A percentile compares a stretch with the other conserved stretches of the same genome.
These are phyloP conservation scores for Fusarium denticulatum DNA, from an alignment of 2,329 filamentous ascomycete species.

Conservation along the genomic window DNA sequence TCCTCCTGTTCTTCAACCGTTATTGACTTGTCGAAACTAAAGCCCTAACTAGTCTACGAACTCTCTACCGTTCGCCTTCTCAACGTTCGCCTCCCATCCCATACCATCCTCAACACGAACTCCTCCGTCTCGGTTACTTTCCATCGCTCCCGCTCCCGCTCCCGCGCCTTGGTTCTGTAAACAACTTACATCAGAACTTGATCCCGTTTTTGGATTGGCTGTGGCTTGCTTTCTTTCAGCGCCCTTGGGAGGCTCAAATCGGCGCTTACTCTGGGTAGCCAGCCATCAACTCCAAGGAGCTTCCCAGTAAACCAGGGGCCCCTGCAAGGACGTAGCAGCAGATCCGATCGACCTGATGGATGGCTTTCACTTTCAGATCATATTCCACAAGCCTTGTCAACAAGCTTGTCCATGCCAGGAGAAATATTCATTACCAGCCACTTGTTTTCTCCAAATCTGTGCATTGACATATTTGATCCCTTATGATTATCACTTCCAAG, in stretches of 20 bases:
- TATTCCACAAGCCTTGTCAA: slow-evolving; percentile 12
- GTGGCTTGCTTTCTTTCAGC: slow-evolving; percentile 11
- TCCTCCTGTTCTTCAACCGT: neutral
- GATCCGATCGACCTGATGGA: slow-evolving; percentile 41
- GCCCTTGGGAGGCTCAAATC: slow-evolving; percentile 36
- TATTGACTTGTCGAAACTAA: neutral
- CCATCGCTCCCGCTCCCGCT: slow-evolving; percentile 28
- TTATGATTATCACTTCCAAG: neutral
- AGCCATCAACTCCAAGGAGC: slow-evolving; percentile 23
- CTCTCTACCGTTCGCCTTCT: slow-evolving; percentile 23
- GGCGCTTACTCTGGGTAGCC: slow-evolving; percentile 35
- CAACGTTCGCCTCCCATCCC: slow-evolving; percentile 31
- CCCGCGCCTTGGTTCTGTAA: slow-evolving; percentile 1
- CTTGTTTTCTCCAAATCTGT: neutral
- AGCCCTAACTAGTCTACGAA: neutral
- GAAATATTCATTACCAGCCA: neutral
- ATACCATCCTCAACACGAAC: slow-evolving; percentile 14
- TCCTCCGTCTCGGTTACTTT: slow-evolving; percentile 5
- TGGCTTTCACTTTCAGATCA: slow-evolving; percentile 21
- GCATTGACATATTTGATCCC: neutral
- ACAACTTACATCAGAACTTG: neutral
- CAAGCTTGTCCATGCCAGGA: neutral
- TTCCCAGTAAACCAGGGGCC: slow-evolving; percentile 21
- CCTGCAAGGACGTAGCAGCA: slow-evolving; percentile 27
- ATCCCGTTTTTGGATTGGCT: slow-evolving; percentile 5